phyloP scores from a whole-genome alignment of 345 rosid genomes.

The Eutrema japonicum region DNA sequence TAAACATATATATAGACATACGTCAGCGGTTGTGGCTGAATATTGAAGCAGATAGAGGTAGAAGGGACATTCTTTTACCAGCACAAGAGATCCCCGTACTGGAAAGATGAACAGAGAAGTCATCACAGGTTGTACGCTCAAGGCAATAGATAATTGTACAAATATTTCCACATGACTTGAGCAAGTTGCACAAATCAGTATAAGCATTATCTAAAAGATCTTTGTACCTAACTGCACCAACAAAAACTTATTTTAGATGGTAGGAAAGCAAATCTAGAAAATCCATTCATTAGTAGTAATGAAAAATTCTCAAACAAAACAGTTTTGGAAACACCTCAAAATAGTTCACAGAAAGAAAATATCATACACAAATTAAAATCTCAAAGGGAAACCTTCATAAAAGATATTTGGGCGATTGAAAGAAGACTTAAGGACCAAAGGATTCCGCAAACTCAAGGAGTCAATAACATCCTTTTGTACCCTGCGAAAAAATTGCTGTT shows the following conservation, averaged over 20 bases:
- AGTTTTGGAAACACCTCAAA: slow-evolving; percentile 9
- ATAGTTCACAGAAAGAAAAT: slow-evolving; percentile 8
- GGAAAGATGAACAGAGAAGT: slow-evolving; percentile 74
- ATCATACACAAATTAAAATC: slow-evolving; percentile 14
- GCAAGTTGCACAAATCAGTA: slow-evolving; percentile 66
- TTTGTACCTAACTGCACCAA: slow-evolving; percentile 82
- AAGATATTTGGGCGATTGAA: slow-evolving; percentile 92
- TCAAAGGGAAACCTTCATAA: slow-evolving; percentile 74
- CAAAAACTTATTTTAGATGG: slow-evolving; percentile 47
- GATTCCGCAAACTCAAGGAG: slow-evolving; percentile 74
- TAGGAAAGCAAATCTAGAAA: slow-evolving; percentile 10
- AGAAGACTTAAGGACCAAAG: slow-evolving; percentile 86
- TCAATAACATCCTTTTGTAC: slow-evolving; percentile 88
- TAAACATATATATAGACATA: slow-evolving; percentile 33
- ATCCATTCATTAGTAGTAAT: background rate
- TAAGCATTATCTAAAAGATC: slow-evolving; percentile 79
- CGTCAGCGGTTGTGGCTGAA: background rate
- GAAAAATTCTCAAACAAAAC: background rate
- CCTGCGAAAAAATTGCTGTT: slow-evolving; percentile 51
- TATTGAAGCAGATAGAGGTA: slow-evolving; percentile 5
- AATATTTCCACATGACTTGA: slow-evolving; percentile 69
- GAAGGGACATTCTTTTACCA: slow-evolving; percentile 49
- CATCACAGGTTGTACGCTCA: slow-evolving; percentile 92
- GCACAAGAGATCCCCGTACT: slow-evolving; percentile 81
- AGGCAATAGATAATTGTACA: slow-evolving; percentile 96